Evolutionary conservation across 2,329 filamentous ascomycete species (phyloP), one percentile per base, ranked within the genome.

Genomic region (Nemania sp.): DNA sequence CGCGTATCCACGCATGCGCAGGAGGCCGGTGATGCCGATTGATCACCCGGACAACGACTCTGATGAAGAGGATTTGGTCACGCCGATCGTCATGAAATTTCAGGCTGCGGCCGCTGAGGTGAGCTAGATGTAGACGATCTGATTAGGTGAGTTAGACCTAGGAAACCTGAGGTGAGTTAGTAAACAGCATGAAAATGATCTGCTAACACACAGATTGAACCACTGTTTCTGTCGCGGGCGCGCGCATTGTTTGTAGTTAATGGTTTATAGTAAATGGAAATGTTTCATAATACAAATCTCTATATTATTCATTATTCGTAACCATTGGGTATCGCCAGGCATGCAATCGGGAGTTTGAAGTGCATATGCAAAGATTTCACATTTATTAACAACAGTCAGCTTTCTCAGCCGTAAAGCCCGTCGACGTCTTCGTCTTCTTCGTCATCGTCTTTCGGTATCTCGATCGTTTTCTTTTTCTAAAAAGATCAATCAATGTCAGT

Each of bases 351-450:
- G 15, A n/a, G 14, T n/a, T n/a, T n/a, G n/a, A n/a, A 39, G 22
- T 50, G 14, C 14, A 36, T 34, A 31, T 31, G 4, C 28, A 31
- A 9, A 22, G 17, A 43, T 37, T 51, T 33, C 24, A 24, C 34
- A 26, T 8, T 26, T 26, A 23, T 14, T 33, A 43, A 15, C 4
- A 22, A 12, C 15, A 12, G 34, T 1, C n/a, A 6, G 1, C 22
- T 14, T 23, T 7, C 40, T 65, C 44, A 75, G 19, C 71, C 76
- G 66, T 79, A 81, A 64, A 80, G 67, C 31, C 74, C 75, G 63
- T 80, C 73, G 53, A 73, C 68, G 61, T 84, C 81, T 26, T 80
- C 77, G 37, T 77, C 70, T 56, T 84, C 60, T 34, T 81, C 78
- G 19, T 82, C 79, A 15, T 81, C 79, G 11, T 73, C 68, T 15